Percentiles rank a stretch among this genome's conserved stretches.
phyloP scores from a whole-genome alignment of 805 yeast genomes.

The Yarrowia sp. region DNA sequence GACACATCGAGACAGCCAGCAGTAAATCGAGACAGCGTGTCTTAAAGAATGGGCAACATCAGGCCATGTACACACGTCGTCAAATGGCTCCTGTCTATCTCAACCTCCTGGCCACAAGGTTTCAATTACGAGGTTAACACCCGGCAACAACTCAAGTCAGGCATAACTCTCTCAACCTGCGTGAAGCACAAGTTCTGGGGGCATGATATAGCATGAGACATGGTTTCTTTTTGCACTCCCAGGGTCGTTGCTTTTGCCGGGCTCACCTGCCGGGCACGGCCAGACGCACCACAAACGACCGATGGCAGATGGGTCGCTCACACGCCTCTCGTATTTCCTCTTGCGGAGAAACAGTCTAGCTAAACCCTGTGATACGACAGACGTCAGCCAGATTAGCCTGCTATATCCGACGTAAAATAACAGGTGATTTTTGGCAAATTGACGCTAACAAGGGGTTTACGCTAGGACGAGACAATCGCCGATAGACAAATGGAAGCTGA shows the following conservation, averaged over 20 bases:
- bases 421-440: not conserved
- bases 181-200: too few species aligned
- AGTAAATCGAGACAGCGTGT: too few species aligned
- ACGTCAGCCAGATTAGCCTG: not conserved
- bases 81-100: too few species aligned
- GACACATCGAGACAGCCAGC: too few species aligned
- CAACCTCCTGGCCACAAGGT: not conserved
- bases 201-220: not conserved
- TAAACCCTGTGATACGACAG: conserved; percentile 17
- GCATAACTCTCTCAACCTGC: not conserved
- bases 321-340: conserved; percentile 9
- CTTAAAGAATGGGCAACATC: too few species aligned
- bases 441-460: too few species aligned
- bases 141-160: too few species aligned
- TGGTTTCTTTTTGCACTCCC: conserved; percentile 3
- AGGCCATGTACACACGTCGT: too few species aligned
- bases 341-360: not conserved
- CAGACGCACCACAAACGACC: not conserved
- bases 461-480: not conserved
- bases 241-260: conserved; percentile 3
- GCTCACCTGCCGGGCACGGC: conserved; percentile 27
- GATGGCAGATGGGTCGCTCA: too few species aligned
- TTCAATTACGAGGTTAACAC: conserved; percentile 1
- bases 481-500: too few species aligned
- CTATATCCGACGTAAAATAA: not conserved